Evolutionary conservation across 345 rosid genomes (phyloP), one percentile per base, ranked within the genome.

Genomic region (Erodium maritimum): DNA sequence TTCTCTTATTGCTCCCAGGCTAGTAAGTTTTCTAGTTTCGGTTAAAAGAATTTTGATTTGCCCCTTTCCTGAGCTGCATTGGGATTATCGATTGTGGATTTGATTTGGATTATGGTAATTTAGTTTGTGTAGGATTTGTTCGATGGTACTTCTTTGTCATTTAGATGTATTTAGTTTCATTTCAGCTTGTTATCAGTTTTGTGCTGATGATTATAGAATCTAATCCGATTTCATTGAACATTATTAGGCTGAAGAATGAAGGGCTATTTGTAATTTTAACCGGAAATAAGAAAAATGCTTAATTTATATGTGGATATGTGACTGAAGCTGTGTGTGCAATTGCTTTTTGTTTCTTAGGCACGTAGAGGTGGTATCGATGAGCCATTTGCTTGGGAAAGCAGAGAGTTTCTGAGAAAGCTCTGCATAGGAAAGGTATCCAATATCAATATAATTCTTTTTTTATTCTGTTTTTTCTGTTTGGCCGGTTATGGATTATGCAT

Each of bases 351-450:
- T 64, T 59, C 16, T 17, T 61, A 88, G 96, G 96, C 96, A 23
- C 93, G 96, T 16, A 78, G 90, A 74, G 95, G 90, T 69, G 94
- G 94, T 54, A 50, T 69, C 55, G 99, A 94, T 66, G 99, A 94
- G 48, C 48, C 48, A 0, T 42, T 42, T 12, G 48, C 48, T 0
- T 42, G 48, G 48, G 48, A 42, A 42, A 42, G 48, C 48, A 42
- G 48, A 42, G 48, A 42, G 17, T 42, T 42, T 42, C 48, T 42
- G 14, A 85, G 99, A 75, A 87, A 87, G 82, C 88, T 87, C 62
- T 90, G 97, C 81, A 81, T 94, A 11, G 99, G 99, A 58, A 81
- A 94, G 99, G 99, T 94, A 56, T 58, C 58, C 45, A 37, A 33
- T 58, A 42, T 61, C 16, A n/a, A 62, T 23, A 18, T 56, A 6